These are phyloP conservation scores for Moringa oleifera DNA, from an alignment of 345 rosid genomes.

Conservation along the genomic window DNA sequence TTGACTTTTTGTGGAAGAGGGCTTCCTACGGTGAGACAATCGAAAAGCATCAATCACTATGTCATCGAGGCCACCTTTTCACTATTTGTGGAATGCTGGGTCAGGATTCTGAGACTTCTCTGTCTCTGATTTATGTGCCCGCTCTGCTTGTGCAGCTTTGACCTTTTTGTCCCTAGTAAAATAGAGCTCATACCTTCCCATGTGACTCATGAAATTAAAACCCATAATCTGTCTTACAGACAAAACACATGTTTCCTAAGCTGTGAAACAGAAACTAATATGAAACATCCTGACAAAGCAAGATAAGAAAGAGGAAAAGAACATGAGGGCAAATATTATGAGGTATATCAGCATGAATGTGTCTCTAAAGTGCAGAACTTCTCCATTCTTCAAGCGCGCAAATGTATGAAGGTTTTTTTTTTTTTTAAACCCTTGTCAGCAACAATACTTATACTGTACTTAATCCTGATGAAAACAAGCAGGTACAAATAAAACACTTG, in stretches of 20 bases:
- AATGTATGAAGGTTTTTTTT: constrained; percentile 87
- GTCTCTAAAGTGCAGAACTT: constrained; percentile 91
- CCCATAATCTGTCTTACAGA: too few species aligned
- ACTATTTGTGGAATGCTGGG: constrained; percentile 51
- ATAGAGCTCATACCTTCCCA: constrained; percentile 85
- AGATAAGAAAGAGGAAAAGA: too few species aligned
- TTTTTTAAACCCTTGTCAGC: constrained; percentile 98
- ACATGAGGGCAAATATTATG: too few species aligned
- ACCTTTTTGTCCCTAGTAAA: constrained; percentile 82
- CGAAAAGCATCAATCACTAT: constrained; percentile 70
- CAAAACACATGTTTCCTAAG: too few species aligned
- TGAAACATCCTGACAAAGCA: too few species aligned
- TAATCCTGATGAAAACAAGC: constrained; percentile 58
- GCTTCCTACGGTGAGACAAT: constrained; percentile 91
- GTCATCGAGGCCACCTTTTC: constrained; percentile 67
- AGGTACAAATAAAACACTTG: neutral
- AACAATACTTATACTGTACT: constrained; percentile 91
- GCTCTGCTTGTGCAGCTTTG: constrained; percentile 44
- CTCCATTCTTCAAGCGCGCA: constrained; percentile 98
- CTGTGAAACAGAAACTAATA: too few species aligned
- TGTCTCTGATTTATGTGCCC: constrained; percentile 52
- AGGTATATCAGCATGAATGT: constrained; percentile 83
- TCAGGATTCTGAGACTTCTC: constrained; percentile 67
- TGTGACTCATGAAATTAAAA: too few species aligned
- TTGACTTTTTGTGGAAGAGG: constrained; percentile 80